These are phyloP conservation scores for Tetrapisispora arboricola DNA, from an alignment of 805 yeast species.

Conservation along the genomic window DNA sequence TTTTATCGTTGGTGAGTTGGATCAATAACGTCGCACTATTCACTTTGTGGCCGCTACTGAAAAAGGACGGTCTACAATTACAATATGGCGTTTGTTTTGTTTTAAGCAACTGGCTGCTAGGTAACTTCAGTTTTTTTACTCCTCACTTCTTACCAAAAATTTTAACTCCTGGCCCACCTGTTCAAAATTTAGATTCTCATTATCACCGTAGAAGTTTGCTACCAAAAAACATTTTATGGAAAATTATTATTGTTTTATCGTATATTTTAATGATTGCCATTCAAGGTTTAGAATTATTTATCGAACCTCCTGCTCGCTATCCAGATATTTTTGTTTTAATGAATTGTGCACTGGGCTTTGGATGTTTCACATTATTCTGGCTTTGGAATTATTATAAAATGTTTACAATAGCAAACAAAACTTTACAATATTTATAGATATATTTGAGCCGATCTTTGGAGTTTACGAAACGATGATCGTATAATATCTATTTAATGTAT, in stretches of 20 bases:
- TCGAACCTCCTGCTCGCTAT: constrained; percentile 45
- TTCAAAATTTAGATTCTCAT: constrained; percentile 24
- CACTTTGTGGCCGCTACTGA: constrained; percentile 79
- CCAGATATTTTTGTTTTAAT: constrained; percentile 84
- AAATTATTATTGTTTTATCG: constrained; percentile 39
- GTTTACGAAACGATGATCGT: no score
- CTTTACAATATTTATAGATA: constrained; percentile 17
- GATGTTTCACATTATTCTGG: constrained; percentile 66
- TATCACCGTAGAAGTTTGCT: constrained; percentile 34
- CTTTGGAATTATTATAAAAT: constrained; percentile 67
- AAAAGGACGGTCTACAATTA: constrained; percentile 59
- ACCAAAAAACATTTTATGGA: constrained; percentile 44
- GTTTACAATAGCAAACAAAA: constrained; percentile 24
- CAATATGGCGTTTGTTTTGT: constrained; percentile 59
- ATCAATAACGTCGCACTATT: constrained; percentile 74
- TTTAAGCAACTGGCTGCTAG: constrained; percentile 71
- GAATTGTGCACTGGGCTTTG: constrained; percentile 65
- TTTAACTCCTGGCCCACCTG: constrained; percentile 38
- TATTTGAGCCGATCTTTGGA: no score
- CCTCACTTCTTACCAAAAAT: constrained; percentile 34
- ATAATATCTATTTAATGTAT: no score
- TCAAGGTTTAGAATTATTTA: constrained; percentile 43
- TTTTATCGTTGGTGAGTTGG: constrained; percentile 75
- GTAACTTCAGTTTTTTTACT: constrained; percentile 47
- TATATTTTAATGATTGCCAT: constrained; percentile 41